Evolutionary conservation across 805 yeast genomes (phyloP).

Genomic region (Ogataea salicorniae): DNA sequence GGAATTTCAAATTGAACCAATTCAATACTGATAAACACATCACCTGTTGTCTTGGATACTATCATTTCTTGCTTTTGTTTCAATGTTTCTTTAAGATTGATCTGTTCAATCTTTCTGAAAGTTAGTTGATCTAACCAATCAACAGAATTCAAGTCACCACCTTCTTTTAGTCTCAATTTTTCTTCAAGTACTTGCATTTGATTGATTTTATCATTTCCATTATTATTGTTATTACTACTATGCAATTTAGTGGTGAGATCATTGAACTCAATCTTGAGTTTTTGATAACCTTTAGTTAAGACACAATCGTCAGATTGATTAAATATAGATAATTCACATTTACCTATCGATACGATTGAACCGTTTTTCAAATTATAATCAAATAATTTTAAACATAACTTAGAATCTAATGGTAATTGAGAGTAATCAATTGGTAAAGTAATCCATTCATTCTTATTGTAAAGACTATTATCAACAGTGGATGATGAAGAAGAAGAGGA

Average conservation of each 20-base stretch:
- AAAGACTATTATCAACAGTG: not conserved
- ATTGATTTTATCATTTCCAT: constrained; percentile 20
- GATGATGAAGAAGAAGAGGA: too few species aligned
- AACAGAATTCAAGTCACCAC: constrained; percentile 54
- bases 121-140: constrained; percentile 76
- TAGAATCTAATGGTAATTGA: constrained; percentile 63
- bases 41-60: constrained; percentile 11
- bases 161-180: constrained; percentile 56
- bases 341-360: constrained; percentile 49
- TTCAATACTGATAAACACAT: constrained; percentile 35
- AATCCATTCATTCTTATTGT: constrained; percentile 50
- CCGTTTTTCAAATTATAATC: constrained; percentile 54
- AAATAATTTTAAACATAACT: constrained; percentile 57
- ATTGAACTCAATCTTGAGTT: constrained; percentile 33
- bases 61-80: constrained; percentile 8
- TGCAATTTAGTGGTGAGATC: not conserved
- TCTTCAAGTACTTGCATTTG: constrained; percentile 45
- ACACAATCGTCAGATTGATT: constrained; percentile 40
- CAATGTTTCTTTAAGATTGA: constrained; percentile 19
- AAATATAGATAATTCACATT: constrained; percentile 56
- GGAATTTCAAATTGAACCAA: constrained; percentile 67
- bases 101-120: constrained; percentile 46
- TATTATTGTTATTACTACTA: constrained; percentile 2
- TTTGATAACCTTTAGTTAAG: constrained; percentile 68
- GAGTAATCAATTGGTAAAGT: constrained; percentile 65